Conservation (phyloP, 805 yeast genomes). For the Citeromyces matritensis region DNA sequence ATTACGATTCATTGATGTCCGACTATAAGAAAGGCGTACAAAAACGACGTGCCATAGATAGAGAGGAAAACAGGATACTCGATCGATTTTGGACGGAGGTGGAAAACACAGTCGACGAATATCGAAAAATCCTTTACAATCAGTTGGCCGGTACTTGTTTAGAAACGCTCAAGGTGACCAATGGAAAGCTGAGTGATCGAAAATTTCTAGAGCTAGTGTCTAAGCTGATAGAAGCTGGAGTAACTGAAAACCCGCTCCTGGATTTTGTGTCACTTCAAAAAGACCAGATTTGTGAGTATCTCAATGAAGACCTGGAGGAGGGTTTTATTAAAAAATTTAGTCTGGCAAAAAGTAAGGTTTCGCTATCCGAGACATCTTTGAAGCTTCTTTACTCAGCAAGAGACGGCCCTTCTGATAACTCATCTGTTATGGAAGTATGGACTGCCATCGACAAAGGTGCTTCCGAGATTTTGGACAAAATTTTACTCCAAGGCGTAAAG, state of each 20-base stretch:
- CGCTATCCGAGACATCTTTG: constrained; percentile 20
- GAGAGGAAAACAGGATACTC: constrained; percentile 16
- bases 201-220: constrained; percentile 26
- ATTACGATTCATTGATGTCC: constrained; percentile 40
- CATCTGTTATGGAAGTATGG: constrained; percentile 35
- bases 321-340: no score
- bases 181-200: no score
- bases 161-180: constrained; percentile 6
- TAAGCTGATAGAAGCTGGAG: constrained; percentile 49
- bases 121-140: constrained; percentile 39
- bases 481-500: no score
- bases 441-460: constrained; percentile 13
- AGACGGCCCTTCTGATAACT: no score
- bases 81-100: constrained; percentile 42
- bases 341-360: constrained; percentile 12
- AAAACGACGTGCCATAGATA: background rate
- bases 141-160: constrained; percentile 19
- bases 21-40: constrained; percentile 37
- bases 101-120: constrained; percentile 33
- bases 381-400: constrained; percentile 6
- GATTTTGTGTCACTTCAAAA: constrained; percentile 41
- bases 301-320: no score
- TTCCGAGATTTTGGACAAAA: no score
- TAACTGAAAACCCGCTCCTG: constrained; percentile 46
- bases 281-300: no score